Evolutionary conservation across 805 yeast genomes (phyloP), one percentile per base, ranked within the genome.

Genomic region (Tanozyma kutaoensis): DNA sequence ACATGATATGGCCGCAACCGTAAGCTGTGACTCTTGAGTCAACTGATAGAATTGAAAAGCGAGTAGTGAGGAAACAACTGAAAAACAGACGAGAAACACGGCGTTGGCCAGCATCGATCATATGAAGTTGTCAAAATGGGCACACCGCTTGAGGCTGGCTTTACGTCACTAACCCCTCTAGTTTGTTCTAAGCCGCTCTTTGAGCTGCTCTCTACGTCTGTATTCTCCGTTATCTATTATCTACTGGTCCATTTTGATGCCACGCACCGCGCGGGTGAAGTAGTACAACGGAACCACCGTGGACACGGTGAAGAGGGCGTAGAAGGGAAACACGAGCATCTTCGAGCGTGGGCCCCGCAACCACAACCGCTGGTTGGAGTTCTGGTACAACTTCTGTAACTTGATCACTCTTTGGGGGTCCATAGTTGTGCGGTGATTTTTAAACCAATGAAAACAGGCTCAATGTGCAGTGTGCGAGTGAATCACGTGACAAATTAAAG

Each of bases 321-420:
- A 76, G 69, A 73, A 81, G 48, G 93, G 93, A 58, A 73, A 75
- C 39, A 80, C 66, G 50, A 75, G 55, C 44, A 66, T 59, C 58
- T 77, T 77, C 39, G 91, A 70, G 6, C 16, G 18, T 9, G 43
- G 41, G 14, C 65, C 65, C 50, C 58, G 55, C 50, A 57, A 54
- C 65, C 65, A 59, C 45, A 59, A 58, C 37, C 44, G 50, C 45
- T 54, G 43, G 46, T 49, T 39, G 32, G 63, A 50, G 49, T 44
- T 48, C 44, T 59, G 66, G 50, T 58, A 59, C 34, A 49, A 53
- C 43, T 52, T 57, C 45, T 59, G 66, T 45, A 59, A 57, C 30
- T 53, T 48, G 35, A 59, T 59, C 32, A 59, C 52, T 58, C 65
- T 59, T 43, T 59, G 65, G 32, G 66, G 66, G 51, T 59, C 52